These are phyloP conservation scores for Solanum chacoense DNA, from an alignment of 305 asterid genomes.

Conservation along the genomic window DNA sequence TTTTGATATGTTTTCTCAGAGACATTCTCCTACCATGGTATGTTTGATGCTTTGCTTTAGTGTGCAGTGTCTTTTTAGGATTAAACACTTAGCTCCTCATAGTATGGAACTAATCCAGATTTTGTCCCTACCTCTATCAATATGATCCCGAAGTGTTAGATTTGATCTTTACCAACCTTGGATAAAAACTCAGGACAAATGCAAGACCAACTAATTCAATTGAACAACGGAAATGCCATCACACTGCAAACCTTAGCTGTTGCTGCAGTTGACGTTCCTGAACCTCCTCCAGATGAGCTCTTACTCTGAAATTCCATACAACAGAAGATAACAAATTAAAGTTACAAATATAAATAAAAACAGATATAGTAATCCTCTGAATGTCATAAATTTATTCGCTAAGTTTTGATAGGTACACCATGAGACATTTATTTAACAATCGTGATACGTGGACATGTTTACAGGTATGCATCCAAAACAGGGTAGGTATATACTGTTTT, in stretches of 20 bases:
- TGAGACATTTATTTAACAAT: background rate
- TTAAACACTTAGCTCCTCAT: background rate
- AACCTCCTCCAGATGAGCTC: slow-evolving; percentile 48
- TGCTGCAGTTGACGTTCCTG: slow-evolving; percentile 44
- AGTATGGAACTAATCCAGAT: background rate
- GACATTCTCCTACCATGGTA: too few relatives aligned
- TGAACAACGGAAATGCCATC: background rate
- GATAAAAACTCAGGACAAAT: background rate
- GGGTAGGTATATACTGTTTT: background rate
- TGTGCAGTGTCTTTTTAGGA: background rate
- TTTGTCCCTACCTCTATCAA: background rate
- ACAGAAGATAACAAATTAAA: background rate
- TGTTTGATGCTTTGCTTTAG: too few relatives aligned
- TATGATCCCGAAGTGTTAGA: background rate
- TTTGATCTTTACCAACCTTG: background rate
- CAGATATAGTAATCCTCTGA: background rate
- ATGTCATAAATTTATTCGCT: background rate
- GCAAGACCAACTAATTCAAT: background rate
- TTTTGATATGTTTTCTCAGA: too few relatives aligned
- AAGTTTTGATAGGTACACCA: background rate
- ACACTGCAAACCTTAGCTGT: slow-evolving; percentile 27
- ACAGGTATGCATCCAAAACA: background rate
- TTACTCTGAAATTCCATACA: slow-evolving; percentile 19
- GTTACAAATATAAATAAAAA: background rate
- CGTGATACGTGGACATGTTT: background rate